phyloP scores from a whole-genome alignment of 2,329 filamentous ascomycete genomes.

The Colletotrichum viniferum region DNA sequence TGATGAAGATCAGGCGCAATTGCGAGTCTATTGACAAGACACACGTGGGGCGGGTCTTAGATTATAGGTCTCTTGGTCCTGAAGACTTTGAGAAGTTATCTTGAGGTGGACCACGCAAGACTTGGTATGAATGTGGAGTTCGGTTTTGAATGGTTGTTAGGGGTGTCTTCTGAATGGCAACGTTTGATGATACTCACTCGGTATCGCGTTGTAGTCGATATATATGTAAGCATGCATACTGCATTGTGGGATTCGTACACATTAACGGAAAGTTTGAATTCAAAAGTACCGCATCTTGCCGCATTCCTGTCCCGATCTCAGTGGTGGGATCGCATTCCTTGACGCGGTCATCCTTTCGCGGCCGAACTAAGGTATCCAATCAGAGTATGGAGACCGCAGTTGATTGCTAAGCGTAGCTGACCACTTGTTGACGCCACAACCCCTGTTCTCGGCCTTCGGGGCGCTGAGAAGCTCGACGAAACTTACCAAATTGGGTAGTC shows the following conservation, averaged over 20 bases:
- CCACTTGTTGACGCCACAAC: not conserved
- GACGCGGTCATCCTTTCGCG: not conserved
- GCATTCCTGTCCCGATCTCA: not conserved
- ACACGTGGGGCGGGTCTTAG: slow-evolving; percentile 25
- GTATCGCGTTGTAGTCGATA: too few species aligned
- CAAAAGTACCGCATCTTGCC: not conserved
- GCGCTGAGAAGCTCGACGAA: not conserved
- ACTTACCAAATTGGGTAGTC: not conserved
- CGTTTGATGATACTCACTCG: too few species aligned
- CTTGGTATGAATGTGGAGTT: too few species aligned
- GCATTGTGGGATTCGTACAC: not conserved
- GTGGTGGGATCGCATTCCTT: not conserved
- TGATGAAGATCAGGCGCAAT: slow-evolving; percentile 39
- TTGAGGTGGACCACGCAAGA: too few species aligned
- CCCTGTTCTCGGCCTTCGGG: not conserved
- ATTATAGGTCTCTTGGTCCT: too few species aligned
- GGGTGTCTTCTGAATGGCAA: too few species aligned
- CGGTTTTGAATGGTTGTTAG: too few species aligned
- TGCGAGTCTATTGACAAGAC: slow-evolving; percentile 43
- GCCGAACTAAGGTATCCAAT: not conserved
- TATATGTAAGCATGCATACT: not conserved
- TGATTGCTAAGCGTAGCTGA: not conserved
- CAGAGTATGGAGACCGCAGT: not conserved
- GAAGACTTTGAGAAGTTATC: too few species aligned
- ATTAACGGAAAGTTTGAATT: not conserved